Conservation (phyloP, 2,329 filamentous ascomycete genomes). For the Colletotrichum sp. region DNA sequence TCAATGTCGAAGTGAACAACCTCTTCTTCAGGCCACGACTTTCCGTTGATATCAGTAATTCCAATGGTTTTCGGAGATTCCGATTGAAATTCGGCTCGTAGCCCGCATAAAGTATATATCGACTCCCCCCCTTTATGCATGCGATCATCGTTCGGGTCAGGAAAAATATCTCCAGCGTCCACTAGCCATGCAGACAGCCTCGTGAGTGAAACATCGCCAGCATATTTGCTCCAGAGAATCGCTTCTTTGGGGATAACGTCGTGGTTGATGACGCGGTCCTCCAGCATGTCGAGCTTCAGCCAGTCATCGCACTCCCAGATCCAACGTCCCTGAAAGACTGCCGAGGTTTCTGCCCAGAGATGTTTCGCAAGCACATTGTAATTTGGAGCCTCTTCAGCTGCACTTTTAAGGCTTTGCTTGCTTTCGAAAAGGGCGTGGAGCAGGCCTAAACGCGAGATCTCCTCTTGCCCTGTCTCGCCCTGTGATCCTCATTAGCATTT, state of each 20-base stretch:
- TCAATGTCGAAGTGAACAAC: background rate
- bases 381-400: background rate
- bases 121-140: background rate
- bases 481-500: background rate
- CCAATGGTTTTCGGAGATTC: background rate
- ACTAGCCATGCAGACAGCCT: background rate
- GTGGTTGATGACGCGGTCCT: background rate
- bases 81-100: background rate
- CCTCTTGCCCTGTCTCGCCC: background rate
- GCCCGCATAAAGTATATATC: background rate
- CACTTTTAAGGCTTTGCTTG: background rate
- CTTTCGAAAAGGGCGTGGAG: background rate
- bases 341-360: background rate
- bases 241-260: background rate
- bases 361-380: background rate
- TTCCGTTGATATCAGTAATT: background rate
- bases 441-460: background rate
- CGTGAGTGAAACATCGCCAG: background rate
- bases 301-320: background rate
- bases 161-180: background rate
- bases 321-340: background rate
- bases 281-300: background rate
- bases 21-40: background rate
- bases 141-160: background rate
- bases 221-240: background rate